Evolutionary conservation across 2,329 filamentous ascomycete genomes (phyloP).

Genomic region (Penicillium paneum): DNA sequence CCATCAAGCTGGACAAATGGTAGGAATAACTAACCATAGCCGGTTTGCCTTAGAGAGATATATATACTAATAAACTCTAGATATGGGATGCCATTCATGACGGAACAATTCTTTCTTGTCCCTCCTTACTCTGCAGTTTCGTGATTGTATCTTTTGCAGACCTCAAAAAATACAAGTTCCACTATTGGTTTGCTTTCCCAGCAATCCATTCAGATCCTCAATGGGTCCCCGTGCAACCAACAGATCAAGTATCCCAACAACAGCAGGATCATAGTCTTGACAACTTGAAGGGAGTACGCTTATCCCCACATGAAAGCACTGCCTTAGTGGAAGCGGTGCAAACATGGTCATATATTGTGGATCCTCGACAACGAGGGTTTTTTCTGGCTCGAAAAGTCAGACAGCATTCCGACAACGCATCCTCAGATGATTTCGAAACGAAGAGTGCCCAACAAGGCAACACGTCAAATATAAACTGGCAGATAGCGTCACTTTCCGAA

Average conservation of each 20-base stretch:
- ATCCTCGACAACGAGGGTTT: conserved; percentile 85
- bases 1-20: conserved; percentile 73
- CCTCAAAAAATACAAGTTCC: conserved; percentile 94
- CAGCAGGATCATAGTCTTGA: conserved; percentile 2
- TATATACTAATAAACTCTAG: conserved; percentile 33
- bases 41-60: not conserved
- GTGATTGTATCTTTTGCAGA: conserved; percentile 89
- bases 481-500: conserved; percentile 68
- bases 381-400: conserved; percentile 71
- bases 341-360: conserved; percentile 80
- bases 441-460: not conserved
- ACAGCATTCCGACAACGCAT: conserved; percentile 2
- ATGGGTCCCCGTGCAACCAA: conserved; percentile 62
- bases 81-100: conserved; percentile 98
- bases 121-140: conserved; percentile 86
- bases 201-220: conserved; percentile 82
- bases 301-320: conserved; percentile 69
- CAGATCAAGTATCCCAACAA: conserved; percentile 24
- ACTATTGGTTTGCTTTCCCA: conserved; percentile 97
- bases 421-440: not conserved
- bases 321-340: conserved; percentile 77
- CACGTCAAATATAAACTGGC: conserved; percentile 54
- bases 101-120: conserved; percentile 91
- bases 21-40: conserved; percentile 40
- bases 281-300: conserved; percentile 28